Conservation (phyloP, 345 rosid species). For the Bruguiera sexangula region DNA sequence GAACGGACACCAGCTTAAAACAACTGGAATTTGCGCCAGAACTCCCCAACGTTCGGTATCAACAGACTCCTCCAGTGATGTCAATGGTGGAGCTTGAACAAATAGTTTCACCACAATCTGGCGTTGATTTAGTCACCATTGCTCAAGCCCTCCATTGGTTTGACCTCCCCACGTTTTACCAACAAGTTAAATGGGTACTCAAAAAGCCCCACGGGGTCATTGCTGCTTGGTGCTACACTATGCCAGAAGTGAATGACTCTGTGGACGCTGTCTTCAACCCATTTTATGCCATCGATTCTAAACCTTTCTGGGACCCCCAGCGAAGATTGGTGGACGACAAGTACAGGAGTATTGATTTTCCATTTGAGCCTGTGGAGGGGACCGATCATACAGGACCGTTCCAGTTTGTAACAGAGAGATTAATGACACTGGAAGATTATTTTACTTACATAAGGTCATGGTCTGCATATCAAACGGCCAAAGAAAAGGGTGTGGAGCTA, state of each 20-base stretch:
- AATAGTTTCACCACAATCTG: slow-evolving; percentile 38
- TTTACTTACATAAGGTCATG: slow-evolving; percentile 57
- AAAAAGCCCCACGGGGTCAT: slow-evolving; percentile 71
- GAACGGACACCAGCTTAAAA: slow-evolving; percentile 75
- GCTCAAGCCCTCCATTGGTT: slow-evolving; percentile 90
- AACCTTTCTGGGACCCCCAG: slow-evolving; percentile 54
- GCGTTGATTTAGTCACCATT: slow-evolving; percentile 58
- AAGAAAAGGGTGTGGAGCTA: slow-evolving; percentile 59
- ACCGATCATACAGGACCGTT: slow-evolving; percentile 50
- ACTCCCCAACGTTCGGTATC: slow-evolving; percentile 56
- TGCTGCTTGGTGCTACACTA: slow-evolving; percentile 86
- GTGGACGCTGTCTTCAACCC: slow-evolving; percentile 50
- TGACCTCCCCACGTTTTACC: slow-evolving; percentile 51
- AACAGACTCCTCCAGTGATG: slow-evolving; percentile 50
- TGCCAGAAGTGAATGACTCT: slow-evolving; percentile 46
- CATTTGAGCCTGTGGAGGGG: slow-evolving; percentile 61
- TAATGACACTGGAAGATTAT: slow-evolving; percentile 54
- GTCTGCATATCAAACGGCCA: slow-evolving; percentile 72
- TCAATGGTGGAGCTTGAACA: slow-evolving; percentile 40
- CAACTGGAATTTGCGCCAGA: slow-evolving; percentile 60
- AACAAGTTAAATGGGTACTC: slow-evolving; percentile 57
- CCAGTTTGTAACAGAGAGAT: slow-evolving; percentile 44
- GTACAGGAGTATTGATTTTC: slow-evolving; percentile 55
- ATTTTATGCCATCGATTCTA: slow-evolving; percentile 39
- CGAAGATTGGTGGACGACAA: slow-evolving; percentile 57